Evolutionary conservation across 306 rosid species (phyloP).

Genomic region (Calophaca sinica): DNA sequence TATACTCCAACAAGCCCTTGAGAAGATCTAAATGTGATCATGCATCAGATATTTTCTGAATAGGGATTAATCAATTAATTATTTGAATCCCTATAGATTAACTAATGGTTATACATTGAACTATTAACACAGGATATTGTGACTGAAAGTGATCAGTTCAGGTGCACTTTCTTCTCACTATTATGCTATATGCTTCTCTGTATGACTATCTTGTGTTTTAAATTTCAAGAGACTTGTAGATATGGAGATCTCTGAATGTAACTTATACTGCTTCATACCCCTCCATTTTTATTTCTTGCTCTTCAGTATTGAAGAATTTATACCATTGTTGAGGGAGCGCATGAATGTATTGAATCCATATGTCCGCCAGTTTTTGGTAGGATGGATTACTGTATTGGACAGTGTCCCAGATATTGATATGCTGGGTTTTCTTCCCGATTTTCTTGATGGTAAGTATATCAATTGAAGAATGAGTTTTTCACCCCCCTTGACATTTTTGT

Average conservation of each 20-base stretch:
- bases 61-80: slow-evolving; percentile 22
- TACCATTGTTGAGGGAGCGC: slow-evolving; percentile 97
- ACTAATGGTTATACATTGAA: slow-evolving; percentile 46
- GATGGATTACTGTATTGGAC: slow-evolving; percentile 98
- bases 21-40: neutral
- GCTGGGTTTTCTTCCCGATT: slow-evolving; percentile 98
- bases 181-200: slow-evolving; percentile 39
- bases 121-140: slow-evolving; percentile 86
- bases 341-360: slow-evolving; percentile 95
- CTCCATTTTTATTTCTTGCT: slow-evolving; percentile 40
- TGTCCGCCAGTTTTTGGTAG: slow-evolving; percentile 98
- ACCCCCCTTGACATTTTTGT: slow-evolving; percentile 5
- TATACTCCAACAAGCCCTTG: slow-evolving; percentile 13
- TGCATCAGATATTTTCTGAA: slow-evolving; percentile 10
- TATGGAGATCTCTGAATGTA: slow-evolving; percentile 30
- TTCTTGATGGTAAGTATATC: slow-evolving; percentile 75
- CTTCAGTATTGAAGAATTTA: slow-evolving; percentile 93
- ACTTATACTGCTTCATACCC: slow-evolving; percentile 34
- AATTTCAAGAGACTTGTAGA: slow-evolving; percentile 28
- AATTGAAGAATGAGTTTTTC: neutral
- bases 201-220: slow-evolving; percentile 18
- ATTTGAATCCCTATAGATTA: slow-evolving; percentile 45
- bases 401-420: slow-evolving; percentile 98
- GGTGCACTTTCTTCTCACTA: slow-evolving; percentile 62
- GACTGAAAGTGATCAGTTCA: slow-evolving; percentile 98